Evolutionary conservation across 2,329 filamentous ascomycete species (phyloP).

Genomic region (Hypoxylon sp.): DNA sequence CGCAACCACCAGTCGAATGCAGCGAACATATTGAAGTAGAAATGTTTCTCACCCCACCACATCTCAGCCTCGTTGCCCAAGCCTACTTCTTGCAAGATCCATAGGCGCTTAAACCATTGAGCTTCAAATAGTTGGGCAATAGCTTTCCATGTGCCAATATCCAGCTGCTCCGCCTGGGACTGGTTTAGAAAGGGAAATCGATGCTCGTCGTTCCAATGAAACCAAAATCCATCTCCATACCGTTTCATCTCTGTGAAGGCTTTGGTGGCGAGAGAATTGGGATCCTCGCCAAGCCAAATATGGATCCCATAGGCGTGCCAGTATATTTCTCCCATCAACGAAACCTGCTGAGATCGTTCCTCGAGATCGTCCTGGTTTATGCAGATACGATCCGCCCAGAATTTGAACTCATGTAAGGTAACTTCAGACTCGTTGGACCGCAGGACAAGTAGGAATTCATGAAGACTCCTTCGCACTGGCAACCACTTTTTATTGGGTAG

Average conservation of each 20-base stretch:
- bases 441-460: neutral
- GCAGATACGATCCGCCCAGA: constrained; percentile 8
- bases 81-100: constrained; percentile 7
- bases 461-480: constrained; percentile 4
- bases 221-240: neutral
- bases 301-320: constrained; percentile 2
- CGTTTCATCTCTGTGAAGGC: constrained; percentile 1
- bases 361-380: constrained; percentile 8
- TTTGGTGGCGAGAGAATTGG: neutral
- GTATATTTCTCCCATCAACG: constrained; percentile 6
- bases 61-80: constrained; percentile 2
- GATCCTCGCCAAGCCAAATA: constrained; percentile 8
- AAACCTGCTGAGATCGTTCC: constrained; percentile 4
- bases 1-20: constrained; percentile 4
- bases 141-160: neutral
- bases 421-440: too few relatives aligned
- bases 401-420: neutral
- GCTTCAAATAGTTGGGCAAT: constrained; percentile 3
- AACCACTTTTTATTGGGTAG: neutral
- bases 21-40: too few relatives aligned
- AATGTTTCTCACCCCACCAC: constrained; percentile 6
- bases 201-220: neutral
- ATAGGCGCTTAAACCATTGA: constrained; percentile 8
- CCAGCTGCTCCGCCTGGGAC: constrained; percentile 1
- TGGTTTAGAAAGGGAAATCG: neutral